Percentiles rank a stretch among this genome's conserved stretches.
Conservation (phyloP, 164 flowering plant genomes). For the Macadamia tetraphylla region DNA sequence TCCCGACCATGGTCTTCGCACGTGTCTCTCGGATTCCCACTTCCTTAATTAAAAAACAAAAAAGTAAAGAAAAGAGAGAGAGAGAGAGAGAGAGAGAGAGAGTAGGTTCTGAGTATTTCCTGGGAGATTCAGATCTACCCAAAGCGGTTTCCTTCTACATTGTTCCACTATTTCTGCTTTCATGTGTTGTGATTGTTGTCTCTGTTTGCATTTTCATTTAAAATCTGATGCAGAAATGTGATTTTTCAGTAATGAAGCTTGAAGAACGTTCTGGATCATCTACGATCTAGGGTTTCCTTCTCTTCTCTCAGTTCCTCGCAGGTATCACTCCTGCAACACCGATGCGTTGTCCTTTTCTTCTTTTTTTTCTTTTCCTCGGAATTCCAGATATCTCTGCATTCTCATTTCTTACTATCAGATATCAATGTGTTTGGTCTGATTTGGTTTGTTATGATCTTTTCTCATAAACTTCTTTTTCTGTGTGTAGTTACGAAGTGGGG, state of each 20-base stretch:
- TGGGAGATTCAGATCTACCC: background rate
- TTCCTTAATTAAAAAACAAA: background rate
- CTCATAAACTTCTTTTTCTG: no score
- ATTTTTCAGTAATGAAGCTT: slow-evolving; percentile 6
- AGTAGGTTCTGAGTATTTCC: no score
- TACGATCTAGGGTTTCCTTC: slow-evolving; percentile 2
- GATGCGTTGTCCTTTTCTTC: no score
- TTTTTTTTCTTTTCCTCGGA: no score
- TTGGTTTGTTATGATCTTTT: no score
- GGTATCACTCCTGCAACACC: background rate
- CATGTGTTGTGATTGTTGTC: background rate
- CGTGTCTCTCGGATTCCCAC: slow-evolving; percentile 10
- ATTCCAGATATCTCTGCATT: no score
- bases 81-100: background rate
- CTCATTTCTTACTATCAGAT: no score
- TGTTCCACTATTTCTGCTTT: slow-evolving; percentile 12
- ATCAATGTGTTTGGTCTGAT: no score
- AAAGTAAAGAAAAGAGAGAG: background rate
- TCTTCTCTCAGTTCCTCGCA: background rate
- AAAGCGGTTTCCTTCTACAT: slow-evolving; percentile 2
- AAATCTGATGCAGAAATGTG: no score
- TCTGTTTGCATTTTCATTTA: no score
- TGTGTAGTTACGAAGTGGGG: no score
- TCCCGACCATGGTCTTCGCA: slow-evolving; percentile 21
- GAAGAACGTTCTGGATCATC: slow-evolving; percentile 1